Evolutionary conservation across 768 basidiomycete genomes (phyloP).

Genomic region (Podaxis rugospora): DNA sequence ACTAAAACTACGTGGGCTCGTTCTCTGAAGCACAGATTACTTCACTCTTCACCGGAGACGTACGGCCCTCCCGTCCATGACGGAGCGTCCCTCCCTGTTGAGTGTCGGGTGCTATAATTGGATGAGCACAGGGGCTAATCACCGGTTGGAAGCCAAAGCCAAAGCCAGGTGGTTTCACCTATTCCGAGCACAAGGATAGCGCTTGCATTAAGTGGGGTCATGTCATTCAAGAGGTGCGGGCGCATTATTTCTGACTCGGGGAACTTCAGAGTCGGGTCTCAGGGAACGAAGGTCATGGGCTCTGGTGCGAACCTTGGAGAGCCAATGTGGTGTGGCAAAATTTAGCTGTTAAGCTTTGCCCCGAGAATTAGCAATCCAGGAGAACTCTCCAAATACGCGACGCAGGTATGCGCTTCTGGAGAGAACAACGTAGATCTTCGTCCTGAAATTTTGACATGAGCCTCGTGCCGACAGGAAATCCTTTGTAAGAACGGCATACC

Average conservation of each 20-base stretch:
- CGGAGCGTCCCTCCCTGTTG: background rate
- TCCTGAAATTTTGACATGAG: background rate
- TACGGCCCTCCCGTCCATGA: background rate
- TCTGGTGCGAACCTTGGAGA: background rate
- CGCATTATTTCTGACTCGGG: background rate
- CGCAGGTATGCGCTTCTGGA: background rate
- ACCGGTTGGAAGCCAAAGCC: constrained; percentile 2
- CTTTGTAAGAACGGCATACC: background rate
- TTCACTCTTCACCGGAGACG: background rate
- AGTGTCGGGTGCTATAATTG: background rate
- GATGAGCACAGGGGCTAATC: constrained; percentile 1
- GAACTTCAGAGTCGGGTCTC: background rate
- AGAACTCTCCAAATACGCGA: background rate
- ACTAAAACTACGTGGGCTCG: background rate
- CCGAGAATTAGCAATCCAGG: background rate
- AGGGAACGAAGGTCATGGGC: background rate
- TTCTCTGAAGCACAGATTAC: background rate
- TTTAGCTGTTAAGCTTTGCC: background rate
- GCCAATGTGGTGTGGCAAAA: background rate
- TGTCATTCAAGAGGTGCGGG: background rate
- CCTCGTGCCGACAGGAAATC: background rate
- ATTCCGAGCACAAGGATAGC: constrained; percentile 1
- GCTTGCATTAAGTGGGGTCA: background rate
- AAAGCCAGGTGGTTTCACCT: background rate
- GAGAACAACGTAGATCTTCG: background rate